Evolutionary conservation across 768 basidiomycete species (phyloP), one percentile per base, ranked within the genome.

Genomic region (Pilatotrama ljubarskyi): DNA sequence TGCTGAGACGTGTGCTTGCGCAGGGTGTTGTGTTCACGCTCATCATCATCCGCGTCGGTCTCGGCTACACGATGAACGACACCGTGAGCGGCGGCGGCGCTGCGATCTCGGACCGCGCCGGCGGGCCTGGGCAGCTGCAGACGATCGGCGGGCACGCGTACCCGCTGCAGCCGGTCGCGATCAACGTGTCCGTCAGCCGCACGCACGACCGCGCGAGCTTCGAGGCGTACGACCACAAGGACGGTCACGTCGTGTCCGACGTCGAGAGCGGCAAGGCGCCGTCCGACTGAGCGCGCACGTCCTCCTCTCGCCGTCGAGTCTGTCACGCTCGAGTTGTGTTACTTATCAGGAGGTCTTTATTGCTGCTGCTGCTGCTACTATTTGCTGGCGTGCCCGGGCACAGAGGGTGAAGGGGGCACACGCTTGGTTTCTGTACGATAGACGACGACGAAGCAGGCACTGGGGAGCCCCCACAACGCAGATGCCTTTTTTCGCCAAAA

Each of bases 11-110:
- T 18, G 17, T 22, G 24, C 25, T 2, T n/a, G 0, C 11, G 17
- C 24, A 63, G 62, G 62, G 62, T 43, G 44, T 59, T 26, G 62
- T 63, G 9, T 63, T 63, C 49, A 63, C 58, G 11, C 49, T 63
- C 32, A 63, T 63, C 38, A 63, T 63, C 50, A 59, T 63, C 50
- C 62, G 58, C 22, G 58, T 63, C 37, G 62, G 62, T 13, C 58
- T 63, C 36, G 62, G 61, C 14, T 63, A 55, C 61, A 63, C 61
- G n/a, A 40, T 63, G 49, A 58, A 63, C 51, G 56, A 53, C 18
- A 40, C 22, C 11, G 40, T 51, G 10, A 43, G 47, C 9, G 56
- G 41, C 20, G 43, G 38, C 20, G 46, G 52, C 32, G 38, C 22
- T 11, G 22, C 51, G 22, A 47, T 29, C 40, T 53, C 25, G 8